Conservation (phyloP, 768 basidiomycete species). For the Hygrocybe coccinea region DNA sequence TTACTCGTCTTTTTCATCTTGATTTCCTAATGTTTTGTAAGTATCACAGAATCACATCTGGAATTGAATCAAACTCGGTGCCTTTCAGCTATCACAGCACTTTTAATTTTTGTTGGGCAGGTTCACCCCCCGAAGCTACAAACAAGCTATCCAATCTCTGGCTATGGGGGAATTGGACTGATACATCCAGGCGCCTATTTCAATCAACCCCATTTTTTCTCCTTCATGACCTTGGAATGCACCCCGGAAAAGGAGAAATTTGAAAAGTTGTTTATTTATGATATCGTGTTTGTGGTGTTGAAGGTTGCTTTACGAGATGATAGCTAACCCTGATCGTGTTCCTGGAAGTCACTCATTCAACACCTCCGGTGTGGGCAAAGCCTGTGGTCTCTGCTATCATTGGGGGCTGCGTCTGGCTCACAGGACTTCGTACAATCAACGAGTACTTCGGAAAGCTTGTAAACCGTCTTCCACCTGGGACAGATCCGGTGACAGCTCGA, state of each 20-base stretch:
- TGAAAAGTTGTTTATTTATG: slow-evolving; percentile 5
- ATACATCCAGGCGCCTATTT: slow-evolving; percentile 5
- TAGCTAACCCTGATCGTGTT: slow-evolving; percentile 6
- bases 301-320: background rate
- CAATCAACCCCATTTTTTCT: slow-evolving; percentile 8
- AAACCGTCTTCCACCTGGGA: background rate
- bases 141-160: slow-evolving; percentile 6
- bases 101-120: slow-evolving; percentile 4
- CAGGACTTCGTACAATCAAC: slow-evolving; percentile 6
- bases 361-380: slow-evolving; percentile 9
- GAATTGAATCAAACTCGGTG: background rate
- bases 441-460: slow-evolving; percentile 5
- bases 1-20: too few species aligned
- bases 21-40: too few species aligned
- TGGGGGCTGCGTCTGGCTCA: slow-evolving; percentile 10
- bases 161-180: slow-evolving; percentile 1
- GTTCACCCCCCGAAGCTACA: slow-evolving; percentile 7
- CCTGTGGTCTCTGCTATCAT: slow-evolving; percentile 7
- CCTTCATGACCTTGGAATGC: slow-evolving; percentile 8
- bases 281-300: slow-evolving; percentile 7
- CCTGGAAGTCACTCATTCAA: slow-evolving; percentile 7
- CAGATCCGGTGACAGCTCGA: slow-evolving; percentile 8
- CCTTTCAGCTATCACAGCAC: background rate
- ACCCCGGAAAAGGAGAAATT: slow-evolving; percentile 4
- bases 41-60: too few species aligned